Evolutionary conservation across 768 basidiomycete genomes (phyloP).

Genomic region (Candolleomyces aberdarensis): DNA sequence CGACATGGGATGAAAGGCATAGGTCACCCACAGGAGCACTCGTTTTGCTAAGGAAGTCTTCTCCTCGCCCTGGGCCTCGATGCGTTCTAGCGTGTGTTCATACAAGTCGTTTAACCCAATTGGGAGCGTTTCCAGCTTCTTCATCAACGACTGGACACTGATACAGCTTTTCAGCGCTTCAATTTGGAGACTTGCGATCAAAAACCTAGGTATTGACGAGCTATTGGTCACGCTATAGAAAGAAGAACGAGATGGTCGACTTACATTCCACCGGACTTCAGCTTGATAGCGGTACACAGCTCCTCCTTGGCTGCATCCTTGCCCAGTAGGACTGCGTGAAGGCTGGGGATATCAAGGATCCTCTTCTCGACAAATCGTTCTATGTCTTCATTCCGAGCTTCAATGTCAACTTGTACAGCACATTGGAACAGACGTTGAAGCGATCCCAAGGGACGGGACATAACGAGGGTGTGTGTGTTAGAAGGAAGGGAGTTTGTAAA

Average conservation of each 20-base stretch:
- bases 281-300: not conserved
- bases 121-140: not conserved
- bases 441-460: not conserved
- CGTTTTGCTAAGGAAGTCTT: not conserved
- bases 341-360: not conserved
- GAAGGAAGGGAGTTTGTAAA: not conserved
- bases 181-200: not conserved
- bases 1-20: not conserved
- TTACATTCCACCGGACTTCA: conserved; percentile 6
- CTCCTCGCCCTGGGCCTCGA: not conserved
- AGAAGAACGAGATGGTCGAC: not conserved
- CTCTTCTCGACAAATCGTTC: not conserved
- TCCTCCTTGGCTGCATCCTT: not conserved
- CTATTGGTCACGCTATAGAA: not conserved
- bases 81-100: not conserved
- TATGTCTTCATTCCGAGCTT: not conserved
- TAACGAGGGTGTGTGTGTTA: not conserved
- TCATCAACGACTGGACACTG: not conserved
- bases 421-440: not conserved
- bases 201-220: not conserved
- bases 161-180: not conserved
- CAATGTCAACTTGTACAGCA: not conserved
- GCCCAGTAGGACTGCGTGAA: not conserved
- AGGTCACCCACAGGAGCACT: not conserved
- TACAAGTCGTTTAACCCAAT: not conserved